A percentile compares a stretch with the other conserved stretches of the same genome.
Conservation (phyloP, 2,329 filamentous ascomycete genomes). For the Aspergillus hortae region DNA sequence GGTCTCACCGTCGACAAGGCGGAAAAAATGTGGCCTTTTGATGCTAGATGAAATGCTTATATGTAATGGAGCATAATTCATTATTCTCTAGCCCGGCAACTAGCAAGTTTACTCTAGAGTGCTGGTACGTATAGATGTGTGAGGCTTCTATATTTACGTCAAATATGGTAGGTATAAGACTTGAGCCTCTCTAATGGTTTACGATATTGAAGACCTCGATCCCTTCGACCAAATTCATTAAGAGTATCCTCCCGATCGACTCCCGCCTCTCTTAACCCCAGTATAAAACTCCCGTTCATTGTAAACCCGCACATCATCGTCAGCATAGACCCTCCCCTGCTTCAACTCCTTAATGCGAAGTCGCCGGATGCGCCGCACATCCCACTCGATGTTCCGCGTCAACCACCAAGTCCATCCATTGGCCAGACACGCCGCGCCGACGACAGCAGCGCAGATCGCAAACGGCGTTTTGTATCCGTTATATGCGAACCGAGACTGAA, state of each 20-base stretch:
- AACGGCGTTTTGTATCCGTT: constrained; percentile 13
- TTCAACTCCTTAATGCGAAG: constrained; percentile 2
- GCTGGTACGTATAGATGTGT: too few relatives aligned
- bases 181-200: too few relatives aligned
- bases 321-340: constrained; percentile 7
- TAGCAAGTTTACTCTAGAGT: too few relatives aligned
- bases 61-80: too few relatives aligned
- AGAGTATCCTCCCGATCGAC: neutral
- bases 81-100: too few relatives aligned
- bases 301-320: constrained; percentile 9
- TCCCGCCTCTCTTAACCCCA: neutral
- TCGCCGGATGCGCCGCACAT: neutral
- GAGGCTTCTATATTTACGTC: too few relatives aligned
- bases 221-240: too few relatives aligned
- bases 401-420: constrained; percentile 12
- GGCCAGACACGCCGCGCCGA: constrained; percentile 7
- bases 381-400: constrained; percentile 6
- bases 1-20: too few relatives aligned
- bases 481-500: constrained; percentile 6
- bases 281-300: constrained; percentile 7
- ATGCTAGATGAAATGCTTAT: too few relatives aligned
- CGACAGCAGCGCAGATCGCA: constrained; percentile 6
- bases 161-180: too few relatives aligned
- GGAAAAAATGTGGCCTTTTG: too few relatives aligned
- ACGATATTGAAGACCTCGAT: too few relatives aligned